phyloP scores from a whole-genome alignment of 371 early-diverging fungal genomes.

The Mortierella sp. region DNA sequence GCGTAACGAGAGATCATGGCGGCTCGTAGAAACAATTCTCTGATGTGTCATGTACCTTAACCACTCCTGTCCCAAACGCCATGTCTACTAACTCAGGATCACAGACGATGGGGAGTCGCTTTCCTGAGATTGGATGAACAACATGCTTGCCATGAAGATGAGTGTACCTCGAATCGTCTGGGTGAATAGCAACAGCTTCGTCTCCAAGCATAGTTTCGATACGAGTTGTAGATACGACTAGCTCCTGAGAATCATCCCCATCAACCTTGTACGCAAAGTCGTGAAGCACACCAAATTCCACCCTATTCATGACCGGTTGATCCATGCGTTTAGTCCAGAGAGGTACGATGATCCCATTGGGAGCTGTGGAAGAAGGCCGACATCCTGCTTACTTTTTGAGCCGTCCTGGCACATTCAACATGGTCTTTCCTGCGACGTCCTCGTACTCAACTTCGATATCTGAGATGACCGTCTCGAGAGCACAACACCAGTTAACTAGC shows the following conservation, averaged over 20 bases:
- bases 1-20: neutral
- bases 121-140: constrained; percentile 89
- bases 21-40: neutral
- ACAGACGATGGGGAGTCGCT: constrained; percentile 88
- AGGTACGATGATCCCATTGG: neutral
- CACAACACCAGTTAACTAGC: constrained; percentile 96
- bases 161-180: constrained; percentile 88
- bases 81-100: constrained; percentile 91
- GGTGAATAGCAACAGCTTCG: constrained; percentile 96
- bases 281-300: constrained; percentile 84
- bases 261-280: constrained; percentile 72
- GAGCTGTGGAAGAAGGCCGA: neutral
- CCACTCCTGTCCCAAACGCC: constrained; percentile 97
- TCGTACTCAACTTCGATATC: constrained; percentile 85
- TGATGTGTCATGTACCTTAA: constrained; percentile 75
- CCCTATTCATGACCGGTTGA: constrained; percentile 56
- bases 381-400: constrained; percentile 33
- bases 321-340: neutral
- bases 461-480: constrained; percentile 92
- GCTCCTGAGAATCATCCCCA: constrained; percentile 60
- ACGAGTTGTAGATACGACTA: constrained; percentile 97
- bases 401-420: constrained; percentile 44
- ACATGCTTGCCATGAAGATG: constrained; percentile 84
- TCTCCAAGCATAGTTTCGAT: constrained; percentile 99
- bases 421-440: constrained; percentile 39